Base-by-base conservation (phyloP, 2,329 filamentous ascomycete genomes). In the Colletotrichum siamense region DNA sequence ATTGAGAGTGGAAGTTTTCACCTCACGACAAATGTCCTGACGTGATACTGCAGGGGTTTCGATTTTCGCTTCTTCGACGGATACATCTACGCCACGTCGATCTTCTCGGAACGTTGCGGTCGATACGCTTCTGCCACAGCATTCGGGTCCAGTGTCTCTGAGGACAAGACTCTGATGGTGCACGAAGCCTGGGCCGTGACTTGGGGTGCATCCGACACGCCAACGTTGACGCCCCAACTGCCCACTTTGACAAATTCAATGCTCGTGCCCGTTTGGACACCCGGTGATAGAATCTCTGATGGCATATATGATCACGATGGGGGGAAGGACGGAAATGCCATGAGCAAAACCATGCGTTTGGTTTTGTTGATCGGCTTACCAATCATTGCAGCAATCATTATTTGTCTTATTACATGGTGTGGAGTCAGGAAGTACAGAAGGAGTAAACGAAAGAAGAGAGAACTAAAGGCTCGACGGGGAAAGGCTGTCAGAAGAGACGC, bases 221-320 rank as follows among this genome's bases (percentile, higher is more conserved):
- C 44, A 0, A 49, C n/a, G 0, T 49, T 49, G 10, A 49, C 44
- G 10, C 44, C 44, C 3, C 44, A 49, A 13, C 6, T 22, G n/a
- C 44, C 44, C n/a, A 22, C n/a, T 22, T 49, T 49, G 44, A 49
- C 44, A 13, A 22, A 49, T 0, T 49, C 44, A 22, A 49, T 49
- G 44, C 22, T 22, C 10, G n/a, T 49, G 44, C 44, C 44, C 8
- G 44, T 49, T 49, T 49, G 44, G 44, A 49, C 44, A 7, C 44
- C 6, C 4, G 44, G 44, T 22, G 44, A 49, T 1, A 22, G 4
- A 0, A 22, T 49, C 6, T 0, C 44, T 0, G 44, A 22, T 49
- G 44, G 44, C 1, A 22, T 12, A 22, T 49, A 49, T 22, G 44
- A 49, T 0, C n/a, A 13, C 6, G 10, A 49, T 0, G n/a, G 5